Evolutionary conservation across 371 early-diverging fungal genomes (phyloP).

Genomic region (Mortierella sp.): DNA sequence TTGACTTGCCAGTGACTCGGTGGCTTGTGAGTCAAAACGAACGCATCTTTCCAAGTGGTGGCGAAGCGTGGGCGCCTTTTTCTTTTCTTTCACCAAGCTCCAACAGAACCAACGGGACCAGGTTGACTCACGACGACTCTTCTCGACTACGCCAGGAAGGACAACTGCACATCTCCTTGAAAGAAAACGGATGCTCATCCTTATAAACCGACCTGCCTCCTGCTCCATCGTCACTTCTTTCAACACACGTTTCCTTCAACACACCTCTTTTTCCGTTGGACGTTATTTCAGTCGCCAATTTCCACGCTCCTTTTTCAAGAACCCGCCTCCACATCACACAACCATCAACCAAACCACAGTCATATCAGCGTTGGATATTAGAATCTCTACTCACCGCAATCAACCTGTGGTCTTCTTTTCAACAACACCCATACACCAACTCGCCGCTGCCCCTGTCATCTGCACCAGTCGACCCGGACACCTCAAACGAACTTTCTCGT

Average conservation of each 20-base stretch:
- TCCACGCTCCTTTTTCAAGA: not conserved
- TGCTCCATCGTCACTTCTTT: not conserved
- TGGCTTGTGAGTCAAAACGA: constrained; percentile 21
- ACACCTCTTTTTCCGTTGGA: not conserved
- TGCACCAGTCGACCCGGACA: not conserved
- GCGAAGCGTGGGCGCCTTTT: constrained; percentile 2
- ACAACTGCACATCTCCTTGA: not conserved
- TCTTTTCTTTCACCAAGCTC: not conserved
- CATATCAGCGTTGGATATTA: not conserved
- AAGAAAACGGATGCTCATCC: not conserved
- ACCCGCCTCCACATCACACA: not conserved
- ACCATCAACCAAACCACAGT: not conserved
- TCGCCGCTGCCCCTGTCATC: not conserved
- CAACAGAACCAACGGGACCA: constrained; percentile 9
- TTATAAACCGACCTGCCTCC: not conserved
- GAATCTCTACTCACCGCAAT: not conserved
- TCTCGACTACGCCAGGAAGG: constrained; percentile 24
- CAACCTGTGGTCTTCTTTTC: not conserved
- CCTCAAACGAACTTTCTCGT: not conserved
- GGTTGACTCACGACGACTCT: constrained; percentile 24
- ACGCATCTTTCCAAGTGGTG: not conserved
- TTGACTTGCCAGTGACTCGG: not conserved
- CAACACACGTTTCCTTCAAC: not conserved
- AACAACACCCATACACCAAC: not conserved
- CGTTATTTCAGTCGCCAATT: not conserved